phyloP scores from a whole-genome alignment of 176 grass and related monocot genomes.

The Carex littledalei region DNA sequence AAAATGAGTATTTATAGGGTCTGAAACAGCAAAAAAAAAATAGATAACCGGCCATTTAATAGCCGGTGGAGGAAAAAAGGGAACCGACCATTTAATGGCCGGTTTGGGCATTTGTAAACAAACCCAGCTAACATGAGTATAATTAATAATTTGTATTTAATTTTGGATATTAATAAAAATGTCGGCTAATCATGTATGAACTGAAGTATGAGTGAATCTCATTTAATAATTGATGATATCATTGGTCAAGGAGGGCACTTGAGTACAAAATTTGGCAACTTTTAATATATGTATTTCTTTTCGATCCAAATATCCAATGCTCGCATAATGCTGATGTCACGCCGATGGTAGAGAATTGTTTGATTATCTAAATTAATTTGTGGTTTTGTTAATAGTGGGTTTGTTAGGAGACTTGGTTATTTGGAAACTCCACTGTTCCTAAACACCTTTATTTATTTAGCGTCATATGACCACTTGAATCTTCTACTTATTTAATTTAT shows the following conservation, averaged over 20 bases:
- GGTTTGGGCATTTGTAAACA: no score
- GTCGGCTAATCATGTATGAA: neutral
- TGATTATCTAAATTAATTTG: conserved; percentile 1
- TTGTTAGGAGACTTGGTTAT: conserved; percentile 2
- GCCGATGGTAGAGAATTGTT: neutral
- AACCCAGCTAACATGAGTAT: no score
- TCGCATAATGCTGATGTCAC: conserved; percentile 15
- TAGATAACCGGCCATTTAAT: no score
- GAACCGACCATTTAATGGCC: no score
- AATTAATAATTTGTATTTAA: no score
- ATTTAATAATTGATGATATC: conserved; percentile 13
- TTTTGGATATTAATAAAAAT: no score
- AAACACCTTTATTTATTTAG: neutral
- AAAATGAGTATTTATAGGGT: no score
- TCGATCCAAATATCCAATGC: neutral
- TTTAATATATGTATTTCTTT: neutral
- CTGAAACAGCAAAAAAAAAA: no score
- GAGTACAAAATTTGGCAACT: neutral
- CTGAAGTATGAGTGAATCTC: neutral
- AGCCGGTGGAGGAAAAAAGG: no score
- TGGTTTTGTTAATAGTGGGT: conserved; percentile 15
- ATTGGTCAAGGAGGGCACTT: neutral
- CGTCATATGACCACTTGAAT: neutral
- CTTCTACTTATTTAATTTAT: neutral
- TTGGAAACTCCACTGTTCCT: neutral